Evolutionary conservation across 2,329 filamentous ascomycete species (phyloP).

Genomic region (Aspergillus transmontanensis): DNA sequence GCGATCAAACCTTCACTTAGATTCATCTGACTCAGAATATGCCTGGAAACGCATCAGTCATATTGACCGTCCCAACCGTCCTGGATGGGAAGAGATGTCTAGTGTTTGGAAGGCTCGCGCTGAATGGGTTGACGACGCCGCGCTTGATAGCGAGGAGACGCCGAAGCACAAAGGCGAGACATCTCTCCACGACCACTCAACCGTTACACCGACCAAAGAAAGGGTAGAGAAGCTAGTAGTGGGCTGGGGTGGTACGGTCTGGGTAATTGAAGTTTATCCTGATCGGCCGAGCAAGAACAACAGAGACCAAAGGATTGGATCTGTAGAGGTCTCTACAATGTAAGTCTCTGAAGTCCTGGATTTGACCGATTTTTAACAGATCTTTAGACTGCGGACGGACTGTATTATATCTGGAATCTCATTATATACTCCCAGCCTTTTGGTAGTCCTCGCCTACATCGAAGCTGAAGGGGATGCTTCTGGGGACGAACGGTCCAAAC

Average conservation of each 20-base stretch:
- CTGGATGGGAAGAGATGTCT: conserved; percentile 95
- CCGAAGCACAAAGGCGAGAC: conserved; percentile 29
- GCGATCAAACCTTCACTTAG: conserved; percentile 82
- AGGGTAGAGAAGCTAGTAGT: conserved; percentile 76
- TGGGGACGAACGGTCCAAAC: conserved; percentile 46
- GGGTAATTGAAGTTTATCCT: conserved; percentile 89
- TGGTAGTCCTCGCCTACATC: conserved; percentile 90
- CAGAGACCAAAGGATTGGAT: conserved; percentile 72
- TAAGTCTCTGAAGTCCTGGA: conserved; percentile 52
- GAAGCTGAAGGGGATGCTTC: conserved; percentile 70
- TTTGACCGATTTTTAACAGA: conserved; percentile 28
- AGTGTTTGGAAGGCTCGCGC: conserved; percentile 89
- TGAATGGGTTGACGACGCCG: conserved; percentile 89
- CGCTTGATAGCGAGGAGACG: conserved; percentile 73
- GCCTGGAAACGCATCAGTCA: conserved; percentile 96
- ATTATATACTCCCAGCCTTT: conserved; percentile 87
- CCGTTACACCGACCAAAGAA: conserved; percentile 37
- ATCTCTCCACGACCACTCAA: conserved; percentile 45
- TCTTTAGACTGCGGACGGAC: conserved; percentile 79
- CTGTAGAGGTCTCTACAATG: conserved; percentile 90
- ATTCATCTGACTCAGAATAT: conserved; percentile 73
- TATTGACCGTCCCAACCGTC: conserved; percentile 81
- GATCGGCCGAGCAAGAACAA: conserved; percentile 68
- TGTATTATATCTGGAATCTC: conserved; percentile 97
- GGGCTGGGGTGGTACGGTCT: conserved; percentile 94